phyloP scores from a whole-genome alignment of 1,139 yeast genomes.

The Wickerhamomyces sp. region DNA sequence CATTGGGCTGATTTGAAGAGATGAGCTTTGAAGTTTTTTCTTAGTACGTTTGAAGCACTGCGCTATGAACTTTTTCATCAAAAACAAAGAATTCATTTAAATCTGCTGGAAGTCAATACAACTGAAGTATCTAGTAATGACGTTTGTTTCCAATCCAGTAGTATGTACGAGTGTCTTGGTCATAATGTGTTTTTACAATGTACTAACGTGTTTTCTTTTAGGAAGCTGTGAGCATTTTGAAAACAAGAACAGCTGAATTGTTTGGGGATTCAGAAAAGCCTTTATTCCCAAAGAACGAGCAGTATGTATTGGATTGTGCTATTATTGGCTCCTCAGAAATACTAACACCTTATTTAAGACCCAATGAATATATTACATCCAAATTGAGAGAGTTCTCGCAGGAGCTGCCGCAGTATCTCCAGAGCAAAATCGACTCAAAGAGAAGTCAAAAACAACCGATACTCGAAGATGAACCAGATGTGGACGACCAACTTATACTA shows the following conservation, averaged over 20 bases:
- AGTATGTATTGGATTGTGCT: slow-evolving; percentile 2
- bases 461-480: slow-evolving; percentile 8
- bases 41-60: neutral
- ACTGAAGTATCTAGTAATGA: slow-evolving; percentile 1
- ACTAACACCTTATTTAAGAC: slow-evolving; percentile 1
- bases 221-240: slow-evolving; percentile 11
- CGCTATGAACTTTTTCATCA: neutral
- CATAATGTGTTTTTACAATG: too few relatives aligned
- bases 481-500: slow-evolving; percentile 6
- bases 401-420: slow-evolving; percentile 23
- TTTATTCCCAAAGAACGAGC: slow-evolving; percentile 1
- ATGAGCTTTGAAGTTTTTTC: neutral
- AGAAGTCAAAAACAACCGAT: slow-evolving; percentile 11
- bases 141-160: slow-evolving; percentile 6
- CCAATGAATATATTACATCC: slow-evolving; percentile 19
- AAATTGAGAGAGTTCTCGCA: slow-evolving; percentile 27
- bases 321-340: neutral
- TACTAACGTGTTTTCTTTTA: slow-evolving; percentile 1
- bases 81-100: too few relatives aligned
- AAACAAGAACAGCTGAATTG: slow-evolving; percentile 10
- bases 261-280: slow-evolving; percentile 7
- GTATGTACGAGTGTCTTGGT: slow-evolving; percentile 2
- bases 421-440: slow-evolving; percentile 16
- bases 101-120: too few relatives aligned
- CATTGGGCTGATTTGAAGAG: neutral